These are phyloP conservation scores for Trichosporon ovoides DNA, from an alignment of 1,284 basidiomycete genomes.

Conservation along the genomic window DNA sequence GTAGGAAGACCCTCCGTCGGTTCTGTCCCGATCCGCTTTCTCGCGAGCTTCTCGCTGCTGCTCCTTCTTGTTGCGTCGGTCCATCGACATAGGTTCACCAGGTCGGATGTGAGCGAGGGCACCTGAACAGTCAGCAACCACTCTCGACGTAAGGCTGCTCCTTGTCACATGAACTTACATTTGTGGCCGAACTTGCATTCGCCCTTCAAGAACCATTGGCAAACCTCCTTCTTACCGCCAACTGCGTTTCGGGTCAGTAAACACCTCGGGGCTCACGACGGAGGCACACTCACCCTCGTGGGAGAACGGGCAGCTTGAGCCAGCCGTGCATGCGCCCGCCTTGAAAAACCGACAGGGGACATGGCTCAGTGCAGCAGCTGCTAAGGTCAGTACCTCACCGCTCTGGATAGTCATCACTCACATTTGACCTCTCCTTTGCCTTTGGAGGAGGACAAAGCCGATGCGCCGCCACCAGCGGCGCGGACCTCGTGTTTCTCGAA, in stretches of 20 bases:
- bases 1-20: background rate
- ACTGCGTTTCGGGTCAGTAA: conserved; percentile 48
- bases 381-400: background rate
- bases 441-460: conserved; percentile 18
- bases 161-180: conserved; percentile 59
- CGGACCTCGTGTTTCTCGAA: conserved; percentile 36
- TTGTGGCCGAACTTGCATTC: conserved; percentile 99
- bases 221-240: conserved; percentile 81
- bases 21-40: conserved; percentile 12
- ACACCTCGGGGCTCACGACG: background rate
- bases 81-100: conserved; percentile 89
- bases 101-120: conserved; percentile 89
- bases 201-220: conserved; percentile 77
- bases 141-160: too few species aligned
- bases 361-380: conserved; percentile 62
- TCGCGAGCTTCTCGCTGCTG: conserved; percentile 64
- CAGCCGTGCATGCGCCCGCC: conserved; percentile 86
- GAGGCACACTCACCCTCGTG: conserved; percentile 52
- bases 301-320: conserved; percentile 89
- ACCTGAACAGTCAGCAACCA: too few species aligned
- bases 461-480: conserved; percentile 2
- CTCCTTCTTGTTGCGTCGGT: conserved; percentile 95
- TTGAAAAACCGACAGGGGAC: conserved; percentile 99
- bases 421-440: conserved; percentile 17
- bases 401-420: background rate